A percentile compares a stretch with the other conserved stretches of the same genome.
Evolutionary conservation across 2,329 filamentous ascomycete genomes (phyloP).

Genomic region (Endoconidiophora laricicola): DNA sequence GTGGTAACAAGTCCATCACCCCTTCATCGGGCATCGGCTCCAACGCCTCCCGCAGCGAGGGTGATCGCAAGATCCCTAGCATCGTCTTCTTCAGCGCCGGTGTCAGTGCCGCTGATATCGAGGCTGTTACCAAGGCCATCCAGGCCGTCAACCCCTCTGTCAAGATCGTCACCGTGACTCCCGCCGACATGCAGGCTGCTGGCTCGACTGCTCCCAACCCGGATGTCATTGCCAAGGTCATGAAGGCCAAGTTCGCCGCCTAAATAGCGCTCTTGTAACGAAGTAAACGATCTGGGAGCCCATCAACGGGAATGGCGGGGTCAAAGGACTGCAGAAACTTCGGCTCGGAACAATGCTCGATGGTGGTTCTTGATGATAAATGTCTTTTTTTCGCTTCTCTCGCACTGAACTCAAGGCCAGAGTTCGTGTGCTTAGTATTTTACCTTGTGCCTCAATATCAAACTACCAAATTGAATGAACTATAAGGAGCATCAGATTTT

Average conservation of each 20-base stretch:
- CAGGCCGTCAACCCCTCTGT: background rate
- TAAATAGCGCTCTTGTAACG: background rate
- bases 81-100: conserved; percentile 4
- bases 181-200: background rate
- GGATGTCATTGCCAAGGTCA: conserved; percentile 6
- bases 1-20: background rate
- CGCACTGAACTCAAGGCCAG: background rate
- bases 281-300: background rate
- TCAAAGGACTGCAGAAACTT: background rate
- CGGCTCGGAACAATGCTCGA: background rate
- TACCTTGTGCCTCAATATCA: background rate
- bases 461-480: background rate
- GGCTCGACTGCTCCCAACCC: conserved; percentile 3
- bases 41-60: conserved; percentile 4
- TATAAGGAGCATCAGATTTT: no score
- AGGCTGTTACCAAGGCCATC: conserved; percentile 5
- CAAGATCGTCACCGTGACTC: conserved; percentile 1
- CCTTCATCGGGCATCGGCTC: conserved; percentile 8
- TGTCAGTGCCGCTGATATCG: conserved; percentile 1
- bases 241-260: conserved; percentile 11
- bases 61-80: background rate
- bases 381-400: background rate
- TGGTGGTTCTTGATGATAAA: background rate
- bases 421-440: background rate
- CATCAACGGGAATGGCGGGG: background rate